A percentile compares a stretch with the other conserved stretches of the same genome.
These are phyloP conservation scores for Tarenaya hassleriana DNA, from an alignment of 345 rosid genomes.

Conservation along the genomic window DNA sequence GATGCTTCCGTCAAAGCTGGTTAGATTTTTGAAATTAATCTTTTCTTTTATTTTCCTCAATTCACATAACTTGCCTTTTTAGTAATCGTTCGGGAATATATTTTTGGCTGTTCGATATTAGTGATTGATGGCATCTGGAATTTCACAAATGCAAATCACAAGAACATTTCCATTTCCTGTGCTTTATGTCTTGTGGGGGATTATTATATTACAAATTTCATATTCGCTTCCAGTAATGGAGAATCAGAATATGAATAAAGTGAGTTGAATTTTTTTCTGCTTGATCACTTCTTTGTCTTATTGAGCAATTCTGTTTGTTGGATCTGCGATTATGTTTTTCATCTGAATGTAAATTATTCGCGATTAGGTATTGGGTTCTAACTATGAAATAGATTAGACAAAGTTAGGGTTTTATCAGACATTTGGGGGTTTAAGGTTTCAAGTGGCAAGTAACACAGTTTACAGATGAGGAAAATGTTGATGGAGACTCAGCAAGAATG, in stretches of 20 bases:
- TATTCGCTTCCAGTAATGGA: too few relatives aligned
- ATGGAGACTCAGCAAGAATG: too few relatives aligned
- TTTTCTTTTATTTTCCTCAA: background rate
- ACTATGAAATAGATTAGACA: background rate
- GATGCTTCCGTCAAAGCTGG: conserved; percentile 82
- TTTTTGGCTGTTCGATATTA: background rate
- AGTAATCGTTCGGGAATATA: too few relatives aligned
- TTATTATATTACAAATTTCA: too few relatives aligned
- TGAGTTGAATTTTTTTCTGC: too few relatives aligned
- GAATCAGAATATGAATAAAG: too few relatives aligned
- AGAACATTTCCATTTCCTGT: too few relatives aligned
- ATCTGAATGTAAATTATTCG: background rate
- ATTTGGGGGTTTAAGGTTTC: background rate
- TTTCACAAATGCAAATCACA: too few relatives aligned
- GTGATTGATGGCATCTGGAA: background rate
- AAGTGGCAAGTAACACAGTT: background rate
- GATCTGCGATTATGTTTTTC: background rate
- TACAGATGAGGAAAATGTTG: too few relatives aligned
- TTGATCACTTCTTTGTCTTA: too few relatives aligned
- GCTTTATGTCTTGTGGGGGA: too few relatives aligned
- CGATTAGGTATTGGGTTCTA: too few relatives aligned
- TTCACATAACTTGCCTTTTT: background rate
- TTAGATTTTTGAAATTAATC: conserved; percentile 17
- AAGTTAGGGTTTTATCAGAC: background rate
- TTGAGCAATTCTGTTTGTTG: background rate